A percentile compares a stretch with the other conserved stretches of the same genome.
Conservation (phyloP, 257 asterid species). For the Capsicum rhomboideum region DNA sequence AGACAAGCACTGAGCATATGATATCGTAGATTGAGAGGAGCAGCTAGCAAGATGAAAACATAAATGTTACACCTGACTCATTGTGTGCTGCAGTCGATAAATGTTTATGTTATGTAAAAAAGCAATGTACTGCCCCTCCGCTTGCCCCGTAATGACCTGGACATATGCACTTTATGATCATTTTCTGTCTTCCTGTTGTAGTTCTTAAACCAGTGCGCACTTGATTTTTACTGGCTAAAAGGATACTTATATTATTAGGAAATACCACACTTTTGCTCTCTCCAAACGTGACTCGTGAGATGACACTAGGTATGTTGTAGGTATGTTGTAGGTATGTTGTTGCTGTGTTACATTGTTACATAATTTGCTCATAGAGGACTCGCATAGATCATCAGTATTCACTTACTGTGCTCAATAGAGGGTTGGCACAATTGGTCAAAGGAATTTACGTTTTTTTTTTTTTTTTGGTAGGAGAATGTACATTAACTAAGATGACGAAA, state of each 20-base stretch:
- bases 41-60: not conserved
- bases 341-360: not conserved
- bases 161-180: not conserved
- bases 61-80: not conserved
- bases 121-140: not conserved
- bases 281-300: not conserved
- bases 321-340: too few species aligned
- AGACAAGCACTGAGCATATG: conserved; percentile 12
- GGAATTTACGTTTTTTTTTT: too few species aligned
- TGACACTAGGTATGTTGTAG: too few species aligned
- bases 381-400: not conserved
- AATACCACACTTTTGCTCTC: not conserved
- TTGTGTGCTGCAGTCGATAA: not conserved
- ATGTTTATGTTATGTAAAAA: not conserved
- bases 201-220: not conserved
- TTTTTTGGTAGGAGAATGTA: too few species aligned
- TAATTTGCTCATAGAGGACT: not conserved
- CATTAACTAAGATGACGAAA: too few species aligned
- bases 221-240: not conserved
- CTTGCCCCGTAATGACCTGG: too few species aligned
- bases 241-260: not conserved
- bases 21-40: not conserved
- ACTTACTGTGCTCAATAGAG: not conserved
- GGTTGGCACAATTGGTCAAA: too few species aligned
- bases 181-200: not conserved